Base-by-base conservation (phyloP, 768 basidiomycete species). In the Suillus cothurnatus region DNA sequence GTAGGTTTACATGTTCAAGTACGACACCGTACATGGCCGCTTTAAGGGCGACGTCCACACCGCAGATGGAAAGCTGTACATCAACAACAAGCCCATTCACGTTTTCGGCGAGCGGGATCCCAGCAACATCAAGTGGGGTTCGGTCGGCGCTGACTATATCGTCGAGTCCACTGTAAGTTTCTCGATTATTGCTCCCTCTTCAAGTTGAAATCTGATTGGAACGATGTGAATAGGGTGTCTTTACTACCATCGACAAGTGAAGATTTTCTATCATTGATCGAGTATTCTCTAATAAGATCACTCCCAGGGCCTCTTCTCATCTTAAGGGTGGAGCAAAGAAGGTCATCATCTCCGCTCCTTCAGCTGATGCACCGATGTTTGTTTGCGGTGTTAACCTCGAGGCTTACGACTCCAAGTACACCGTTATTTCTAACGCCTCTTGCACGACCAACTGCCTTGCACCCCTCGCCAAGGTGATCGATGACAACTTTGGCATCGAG, bases 381-480 rank as follows among this genome's bases (percentile, higher is more conserved):
- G 94, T 96, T 61, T 86, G 85, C 71, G 95, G 93, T 84, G 97
- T 99, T 80, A 99, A 99, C 85, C 88, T 97, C 69, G 95, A 97
- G 67, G 70, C 82, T 47, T 99, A 99, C 81, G 89, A 97, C 79
- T 79, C 95, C 71, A 89, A 91, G 77, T 87, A 94, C 86, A 86
- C 85, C 64, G 94, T 99, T 72, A 93, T 99, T 80, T 99, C 97
- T 72, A 99, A 99, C 81, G 97, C 97, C 36, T 98, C 96, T 26
- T 99, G 97, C 89, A 99, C 97, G 55, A 99, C 97, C 79, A 99
- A 99, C 90, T 99, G 97, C 81, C 88, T 99, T 66, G 97, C 97
- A n/a, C 95, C 97, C 68, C 88, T 99, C 67, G 97, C 96, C 79
- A 99, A 99, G 86, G 91, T 98, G 79, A 85, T 99, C 84, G 73